Percentiles rank a stretch among this genome's conserved stretches.
These are phyloP conservation scores for Dispira simplex DNA, from an alignment of 192 early-diverging fungal species.

Conservation along the genomic window DNA sequence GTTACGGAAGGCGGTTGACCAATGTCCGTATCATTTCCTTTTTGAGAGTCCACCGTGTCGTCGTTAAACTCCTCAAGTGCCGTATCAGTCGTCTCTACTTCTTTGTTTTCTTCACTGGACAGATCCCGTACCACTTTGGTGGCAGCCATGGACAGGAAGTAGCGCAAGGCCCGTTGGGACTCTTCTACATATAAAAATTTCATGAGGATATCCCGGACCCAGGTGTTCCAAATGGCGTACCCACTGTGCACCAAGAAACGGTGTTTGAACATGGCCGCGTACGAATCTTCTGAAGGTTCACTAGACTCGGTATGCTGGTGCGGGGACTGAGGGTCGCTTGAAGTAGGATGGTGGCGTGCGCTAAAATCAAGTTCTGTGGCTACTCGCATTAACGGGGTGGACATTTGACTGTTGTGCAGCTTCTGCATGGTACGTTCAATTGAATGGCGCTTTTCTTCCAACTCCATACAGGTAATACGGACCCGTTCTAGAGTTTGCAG, in stretches of 20 bases:
- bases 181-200: conserved; percentile 54
- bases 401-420: background rate
- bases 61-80: too few species aligned
- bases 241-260: conserved; percentile 74
- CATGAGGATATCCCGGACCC: conserved; percentile 69
- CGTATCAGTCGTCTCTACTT: background rate
- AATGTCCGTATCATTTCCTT: background rate
- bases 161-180: conserved; percentile 48
- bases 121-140: conserved; percentile 61
- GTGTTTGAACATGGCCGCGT: conserved; percentile 42
- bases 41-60: background rate
- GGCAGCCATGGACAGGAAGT: conserved; percentile 71
- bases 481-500: conserved; percentile 5
- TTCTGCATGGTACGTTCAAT: background rate
- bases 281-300: conserved; percentile 23
- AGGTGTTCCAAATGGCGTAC: conserved; percentile 69
- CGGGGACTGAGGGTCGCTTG: background rate
- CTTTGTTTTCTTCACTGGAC: conserved; percentile 1
- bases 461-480: background rate
- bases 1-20: background rate
- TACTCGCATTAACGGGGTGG: background rate
- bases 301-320: conserved; percentile 11
- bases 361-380: background rate
- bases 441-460: background rate
- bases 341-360: background rate